A percentile compares a stretch with the other conserved stretches of the same genome.
These are phyloP conservation scores for Alternaria consortialis DNA, from an alignment of 2,329 filamentous ascomycete species.

Conservation along the genomic window DNA sequence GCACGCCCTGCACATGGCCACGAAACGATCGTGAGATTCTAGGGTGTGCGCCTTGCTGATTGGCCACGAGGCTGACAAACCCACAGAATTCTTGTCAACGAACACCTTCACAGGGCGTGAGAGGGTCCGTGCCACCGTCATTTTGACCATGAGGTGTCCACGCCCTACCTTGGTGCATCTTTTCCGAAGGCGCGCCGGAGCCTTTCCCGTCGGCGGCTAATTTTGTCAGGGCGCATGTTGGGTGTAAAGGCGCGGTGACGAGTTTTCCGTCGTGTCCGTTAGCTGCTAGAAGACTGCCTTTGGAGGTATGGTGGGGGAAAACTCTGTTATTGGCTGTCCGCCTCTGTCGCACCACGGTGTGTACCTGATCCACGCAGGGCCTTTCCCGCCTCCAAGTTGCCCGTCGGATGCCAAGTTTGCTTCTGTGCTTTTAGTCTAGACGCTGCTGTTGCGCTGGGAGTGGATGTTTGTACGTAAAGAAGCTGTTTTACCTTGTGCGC, in stretches of 20 bases:
- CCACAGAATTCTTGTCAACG: conserved; percentile 23
- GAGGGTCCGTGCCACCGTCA: conserved; percentile 9
- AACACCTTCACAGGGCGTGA: conserved; percentile 14
- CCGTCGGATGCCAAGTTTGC: conserved; percentile 20
- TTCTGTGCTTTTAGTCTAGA: conserved; percentile 18
- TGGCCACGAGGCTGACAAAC: conserved; percentile 23
- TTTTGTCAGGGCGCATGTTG: conserved; percentile 11
- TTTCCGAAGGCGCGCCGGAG: conserved; percentile 13
- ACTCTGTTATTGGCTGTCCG: conserved; percentile 28
- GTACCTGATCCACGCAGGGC: conserved; percentile 3
- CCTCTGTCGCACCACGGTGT: conserved; percentile 11
- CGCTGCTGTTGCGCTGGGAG: conserved; percentile 20
- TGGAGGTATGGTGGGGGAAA: conserved; percentile 30
- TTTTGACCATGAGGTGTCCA: conserved; percentile 12
- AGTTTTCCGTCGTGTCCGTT: conserved; percentile 16
- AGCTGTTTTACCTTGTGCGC: conserved; percentile 1
- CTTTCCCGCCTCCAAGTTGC: conserved; percentile 21
- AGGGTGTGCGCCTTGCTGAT: conserved; percentile 4
- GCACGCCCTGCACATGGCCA: conserved; percentile 23
- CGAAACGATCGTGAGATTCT: conserved; percentile 9
- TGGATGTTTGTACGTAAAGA: conserved; percentile 37
- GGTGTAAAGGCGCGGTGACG: conserved; percentile 6
- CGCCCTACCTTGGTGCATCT: conserved; percentile 15
- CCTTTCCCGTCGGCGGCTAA: conserved; percentile 27
- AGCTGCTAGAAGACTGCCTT: conserved; percentile 26